Evolutionary conservation across 2,329 filamentous ascomycete genomes (phyloP).

Genomic region (Magnaporthales sp.): DNA sequence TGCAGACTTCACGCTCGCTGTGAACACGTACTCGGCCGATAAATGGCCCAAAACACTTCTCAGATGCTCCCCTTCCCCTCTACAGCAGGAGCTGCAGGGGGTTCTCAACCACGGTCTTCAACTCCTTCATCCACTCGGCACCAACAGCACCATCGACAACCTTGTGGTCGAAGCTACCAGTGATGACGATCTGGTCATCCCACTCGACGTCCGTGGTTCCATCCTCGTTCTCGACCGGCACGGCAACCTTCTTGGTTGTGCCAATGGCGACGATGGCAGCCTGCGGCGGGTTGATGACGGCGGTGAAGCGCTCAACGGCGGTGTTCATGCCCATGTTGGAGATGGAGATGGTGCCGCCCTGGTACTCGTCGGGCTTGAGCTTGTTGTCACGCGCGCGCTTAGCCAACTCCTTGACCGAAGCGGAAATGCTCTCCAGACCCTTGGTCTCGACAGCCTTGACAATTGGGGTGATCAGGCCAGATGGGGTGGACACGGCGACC

Average conservation of each 20-base stretch:
- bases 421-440: slow-evolving; percentile 81
- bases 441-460: slow-evolving; percentile 82
- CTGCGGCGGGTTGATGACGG: slow-evolving; percentile 98
- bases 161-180: slow-evolving; percentile 97
- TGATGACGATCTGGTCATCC: slow-evolving; percentile 96
- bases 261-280: slow-evolving; percentile 91
- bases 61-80: background rate
- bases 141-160: slow-evolving; percentile 94
- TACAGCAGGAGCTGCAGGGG: slow-evolving; percentile 87
- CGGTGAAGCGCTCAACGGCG: slow-evolving; percentile 93
- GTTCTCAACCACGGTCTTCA: slow-evolving; percentile 98
- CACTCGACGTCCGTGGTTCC: slow-evolving; percentile 68
- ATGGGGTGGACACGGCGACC: slow-evolving; percentile 88
- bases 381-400: slow-evolving; percentile 95
- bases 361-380: slow-evolving; percentile 99
- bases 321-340: slow-evolving; percentile 99
- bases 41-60: background rate
- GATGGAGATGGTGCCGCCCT: slow-evolving; percentile 97
- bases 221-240: slow-evolving; percentile 79
- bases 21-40: background rate
- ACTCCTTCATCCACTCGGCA: slow-evolving; percentile 90
- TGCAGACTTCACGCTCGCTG: background rate
- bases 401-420: slow-evolving; percentile 88
- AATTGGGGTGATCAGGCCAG: slow-evolving; percentile 94
- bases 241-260: slow-evolving; percentile 88